Evolutionary conservation across 495 filamentous ascomycete genomes (phyloP), one percentile per base, ranked within the genome.

Genomic region (Usnea hakonensis): DNA sequence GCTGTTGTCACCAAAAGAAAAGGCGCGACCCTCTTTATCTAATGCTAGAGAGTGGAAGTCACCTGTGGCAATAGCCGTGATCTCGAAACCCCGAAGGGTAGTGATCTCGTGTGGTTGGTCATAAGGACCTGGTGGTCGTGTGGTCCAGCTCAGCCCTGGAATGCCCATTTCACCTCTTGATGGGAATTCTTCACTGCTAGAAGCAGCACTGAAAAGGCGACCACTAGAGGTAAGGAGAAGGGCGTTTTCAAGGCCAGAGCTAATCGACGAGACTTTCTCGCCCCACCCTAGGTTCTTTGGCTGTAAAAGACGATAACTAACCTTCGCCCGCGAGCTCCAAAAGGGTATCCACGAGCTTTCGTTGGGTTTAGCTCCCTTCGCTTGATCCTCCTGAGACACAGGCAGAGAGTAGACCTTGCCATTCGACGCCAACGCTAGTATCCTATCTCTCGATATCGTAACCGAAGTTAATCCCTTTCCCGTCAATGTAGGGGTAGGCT

Each of bases 391-490:
- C 35, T 82, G 80, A 3, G 90, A 83, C n/a, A 89, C 85, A 0
- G 94, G 88, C 8, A 98, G 64, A 9, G 90, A 95, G 72, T 94
- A 98, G 17, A 97, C 86, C 13, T 74, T 83, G n/a, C 93, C 93
- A 68, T 82, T 78, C 10, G 83, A 86, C 0, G 85, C 84, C 13
- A 97, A 81, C 3, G 87, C 91, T 38, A 98, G 78, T 41, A 98
- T 83, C 53, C 91, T 86, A 69, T 96, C 91, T 57, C 80, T 77
- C 1, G 91, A 95, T 58, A 96, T 74, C 23, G 81, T 79, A 28
- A 96, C 72, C 23, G 86, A 86, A 35, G 75, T 74, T 55, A 98
- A 73, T 65, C 93, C 82, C 72, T 95, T 96, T 54, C 93, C 94
- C 38, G 76, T 84, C 37, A 98, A 71, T 17, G 93, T 97, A 63